phyloP scores from a whole-genome alignment of 257 asterid genomes.

The Ocimum tenuiflorum region DNA sequence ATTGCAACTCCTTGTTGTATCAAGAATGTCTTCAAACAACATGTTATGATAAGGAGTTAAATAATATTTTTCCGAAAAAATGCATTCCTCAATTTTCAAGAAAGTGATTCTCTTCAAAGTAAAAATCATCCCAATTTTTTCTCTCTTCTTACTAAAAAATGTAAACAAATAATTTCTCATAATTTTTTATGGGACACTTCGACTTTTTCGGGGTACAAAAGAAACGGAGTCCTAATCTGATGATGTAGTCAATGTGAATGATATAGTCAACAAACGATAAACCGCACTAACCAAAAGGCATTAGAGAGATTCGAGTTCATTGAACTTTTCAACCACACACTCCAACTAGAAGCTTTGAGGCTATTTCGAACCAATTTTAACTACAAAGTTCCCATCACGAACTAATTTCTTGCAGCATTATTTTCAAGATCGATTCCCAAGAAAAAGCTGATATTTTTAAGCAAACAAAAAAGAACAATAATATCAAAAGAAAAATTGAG shows the following conservation, averaged over 20 bases:
- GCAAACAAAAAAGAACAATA: too few relatives aligned
- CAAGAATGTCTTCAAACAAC: background rate
- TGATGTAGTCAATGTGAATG: too few relatives aligned
- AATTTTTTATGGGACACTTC: too few relatives aligned
- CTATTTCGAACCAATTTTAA: background rate
- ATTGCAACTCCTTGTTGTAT: background rate
- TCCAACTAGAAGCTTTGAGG: too few relatives aligned
- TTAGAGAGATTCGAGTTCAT: background rate
- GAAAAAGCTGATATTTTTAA: too few relatives aligned
- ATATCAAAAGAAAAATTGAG: background rate
- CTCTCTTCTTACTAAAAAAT: too few relatives aligned
- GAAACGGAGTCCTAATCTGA: too few relatives aligned
- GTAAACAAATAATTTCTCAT: too few relatives aligned
- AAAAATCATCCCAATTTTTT: too few relatives aligned
- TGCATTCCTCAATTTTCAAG: background rate
- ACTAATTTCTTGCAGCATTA: background rate
- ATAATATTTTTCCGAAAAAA: background rate
- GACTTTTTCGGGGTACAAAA: too few relatives aligned
- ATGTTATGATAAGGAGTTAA: background rate
- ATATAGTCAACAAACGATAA: background rate
- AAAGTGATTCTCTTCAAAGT: too few relatives aligned
- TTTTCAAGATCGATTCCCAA: background rate
- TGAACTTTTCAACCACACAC: background rate
- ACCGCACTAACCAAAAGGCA: background rate
- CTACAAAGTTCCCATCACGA: background rate